Percentiles rank a stretch among this genome's conserved stretches.
Evolutionary conservation across 2,329 filamentous ascomycete species (phyloP).

Genomic region (Colletotrichum eleusines): DNA sequence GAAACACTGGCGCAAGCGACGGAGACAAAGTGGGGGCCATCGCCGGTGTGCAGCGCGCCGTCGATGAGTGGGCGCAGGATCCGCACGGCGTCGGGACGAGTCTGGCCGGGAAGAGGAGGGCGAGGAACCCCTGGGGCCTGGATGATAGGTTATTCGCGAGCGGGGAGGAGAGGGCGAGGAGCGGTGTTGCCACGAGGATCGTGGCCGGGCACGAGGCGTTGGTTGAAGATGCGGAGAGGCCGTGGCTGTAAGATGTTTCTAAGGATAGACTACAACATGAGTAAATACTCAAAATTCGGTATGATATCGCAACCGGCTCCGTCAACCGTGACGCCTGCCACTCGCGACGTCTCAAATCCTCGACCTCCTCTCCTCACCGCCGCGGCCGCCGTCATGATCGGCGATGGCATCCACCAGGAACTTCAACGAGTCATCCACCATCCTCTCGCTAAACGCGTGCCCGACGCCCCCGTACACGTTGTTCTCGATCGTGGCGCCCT

Average conservation of each 20-base stretch:
- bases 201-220: constrained; percentile 56
- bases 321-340: neutral
- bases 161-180: constrained; percentile 50
- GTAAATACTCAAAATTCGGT: neutral
- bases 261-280: neutral
- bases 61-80: constrained; percentile 64
- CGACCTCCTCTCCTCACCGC: constrained; percentile 42
- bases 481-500: constrained; percentile 70
- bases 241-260: constrained; percentile 51
- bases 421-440: constrained; percentile 74
- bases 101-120: constrained; percentile 61
- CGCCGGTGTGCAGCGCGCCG: constrained; percentile 56
- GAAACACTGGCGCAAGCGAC: constrained; percentile 40
- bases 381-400: constrained; percentile 44
- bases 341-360: constrained; percentile 46
- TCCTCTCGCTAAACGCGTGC: constrained; percentile 75
- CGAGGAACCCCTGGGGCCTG: constrained; percentile 63
- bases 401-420: constrained; percentile 69
- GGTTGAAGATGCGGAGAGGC: constrained; percentile 53
- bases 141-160: constrained; percentile 59
- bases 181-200: constrained; percentile 54
- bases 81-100: constrained; percentile 62
- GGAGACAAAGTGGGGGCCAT: constrained; percentile 55
- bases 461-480: constrained; percentile 76
- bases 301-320: neutral